These are phyloP conservation scores for Colletotrichum euphorbiae DNA, from an alignment of 2,329 filamentous ascomycete species.

Conservation along the genomic window DNA sequence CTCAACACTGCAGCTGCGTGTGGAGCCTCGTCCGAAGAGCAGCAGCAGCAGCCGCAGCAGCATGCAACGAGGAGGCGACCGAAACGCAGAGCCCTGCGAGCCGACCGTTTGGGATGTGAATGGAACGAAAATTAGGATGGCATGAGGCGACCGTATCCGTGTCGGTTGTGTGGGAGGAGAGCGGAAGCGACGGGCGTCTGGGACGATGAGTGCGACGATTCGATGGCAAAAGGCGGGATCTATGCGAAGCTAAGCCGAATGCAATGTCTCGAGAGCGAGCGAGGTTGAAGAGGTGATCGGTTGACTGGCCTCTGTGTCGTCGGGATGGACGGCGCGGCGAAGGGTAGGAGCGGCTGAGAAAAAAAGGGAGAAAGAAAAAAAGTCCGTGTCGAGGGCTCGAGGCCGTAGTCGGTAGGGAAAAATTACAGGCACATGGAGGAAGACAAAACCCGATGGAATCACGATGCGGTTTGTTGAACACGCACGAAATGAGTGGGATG, in stretches of 20 bases:
- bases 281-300: background rate
- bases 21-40: slow-evolving; percentile 36
- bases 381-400: background rate
- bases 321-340: slow-evolving; percentile 12
- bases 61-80: slow-evolving; percentile 33
- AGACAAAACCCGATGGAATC: slow-evolving; percentile 5
- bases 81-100: slow-evolving; percentile 21
- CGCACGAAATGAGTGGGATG: slow-evolving; percentile 22
- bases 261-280: background rate
- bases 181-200: no score
- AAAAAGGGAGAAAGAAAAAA: background rate
- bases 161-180: slow-evolving; percentile 15
- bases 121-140: slow-evolving; percentile 35
- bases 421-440: slow-evolving; percentile 1
- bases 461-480: slow-evolving; percentile 25
- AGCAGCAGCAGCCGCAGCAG: background rate
- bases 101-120: slow-evolving; percentile 21
- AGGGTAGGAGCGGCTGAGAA: background rate
- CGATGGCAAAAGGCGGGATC: background rate
- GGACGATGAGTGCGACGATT: background rate
- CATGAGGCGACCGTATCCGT: slow-evolving; percentile 39
- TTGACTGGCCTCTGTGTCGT: background rate
- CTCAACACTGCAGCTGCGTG: slow-evolving; percentile 37
- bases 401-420: background rate
- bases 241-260: slow-evolving; percentile 16